Evolutionary conservation across 306 rosid genomes (phyloP), one percentile per base, ranked within the genome.

Genomic region (Albizia julibrissin): DNA sequence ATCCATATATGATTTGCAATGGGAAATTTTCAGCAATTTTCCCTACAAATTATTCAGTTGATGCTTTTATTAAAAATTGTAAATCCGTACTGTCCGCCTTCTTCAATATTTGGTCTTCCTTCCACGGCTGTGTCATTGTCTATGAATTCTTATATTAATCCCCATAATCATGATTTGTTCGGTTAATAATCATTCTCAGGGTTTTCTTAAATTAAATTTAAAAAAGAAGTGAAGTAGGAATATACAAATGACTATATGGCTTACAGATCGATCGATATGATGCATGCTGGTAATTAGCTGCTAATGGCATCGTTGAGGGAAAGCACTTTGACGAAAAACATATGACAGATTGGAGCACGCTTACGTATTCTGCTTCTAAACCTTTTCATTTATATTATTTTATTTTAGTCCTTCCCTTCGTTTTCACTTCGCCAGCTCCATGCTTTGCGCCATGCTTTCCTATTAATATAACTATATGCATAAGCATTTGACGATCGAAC

Each of bases 261-360:
- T 31, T 64, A 16, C 39, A 62, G 70, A 13, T 64, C 16, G 5
- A 31, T 15, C 16, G 5, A 31, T 15, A 31, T 14, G 31, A 26
- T 61, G 18, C 67, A 61, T 24, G 71, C 44, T 68, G 27, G n/a
- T 39, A 69, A 69, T 69, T 39, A 39, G 50, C 49, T 21, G 74
- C 74, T 40, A 69, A 69, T 42, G 74, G 52, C n/a, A 21, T 69
- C 29, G 73, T 37, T 19, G 29, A 21, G 49, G 49, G 49, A n/a
- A 69, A 69, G 52, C 74, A 69, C 74, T 69, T 69, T 69, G 74
- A 69, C 46, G 21, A 69, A 22, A 42, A 42, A n/a, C 29, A 37
- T 68, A 3, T 19, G n/a, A 68, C 47, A 68, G 72, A 68, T 37
- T 2, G 33, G 52, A 12, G 33, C 74, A 69, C 74, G 74, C 74